Percentiles rank a stretch among this genome's conserved stretches.
These are phyloP conservation scores for Kwoniella bestiolae DNA, from an alignment of 768 basidiomycete genomes.

Conservation along the genomic window DNA sequence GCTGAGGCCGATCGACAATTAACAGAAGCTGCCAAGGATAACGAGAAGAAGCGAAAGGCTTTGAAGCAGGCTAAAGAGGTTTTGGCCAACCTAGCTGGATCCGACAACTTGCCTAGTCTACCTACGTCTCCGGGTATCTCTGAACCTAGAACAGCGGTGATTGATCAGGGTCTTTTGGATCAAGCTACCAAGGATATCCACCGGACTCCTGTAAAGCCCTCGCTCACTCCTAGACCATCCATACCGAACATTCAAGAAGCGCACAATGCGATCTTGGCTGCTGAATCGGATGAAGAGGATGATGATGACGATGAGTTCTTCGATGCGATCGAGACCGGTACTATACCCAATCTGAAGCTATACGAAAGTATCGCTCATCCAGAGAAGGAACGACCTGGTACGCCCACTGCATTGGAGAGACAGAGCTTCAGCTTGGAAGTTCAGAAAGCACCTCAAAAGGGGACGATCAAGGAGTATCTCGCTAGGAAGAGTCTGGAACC, in stretches of 20 bases:
- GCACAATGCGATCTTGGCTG: constrained; percentile 53
- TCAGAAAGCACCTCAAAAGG: constrained; percentile 6
- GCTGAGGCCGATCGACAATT: constrained; percentile 82
- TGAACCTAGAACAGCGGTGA: neutral
- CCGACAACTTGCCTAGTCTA: constrained; percentile 21
- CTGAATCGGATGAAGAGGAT: constrained; percentile 52
- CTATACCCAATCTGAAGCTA: constrained; percentile 74
- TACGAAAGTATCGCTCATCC: constrained; percentile 67
- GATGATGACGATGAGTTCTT: constrained; percentile 86
- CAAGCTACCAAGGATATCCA: neutral
- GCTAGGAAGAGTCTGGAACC: constrained; percentile 62
- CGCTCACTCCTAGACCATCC: constrained; percentile 23
- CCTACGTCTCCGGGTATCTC: constrained; percentile 39
- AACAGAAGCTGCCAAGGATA: constrained; percentile 61
- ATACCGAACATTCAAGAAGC: constrained; percentile 49
- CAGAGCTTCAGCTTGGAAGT: constrained; percentile 10
- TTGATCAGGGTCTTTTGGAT: constrained; percentile 11
- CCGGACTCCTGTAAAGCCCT: neutral
- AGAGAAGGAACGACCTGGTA: constrained; percentile 51
- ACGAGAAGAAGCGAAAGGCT: constrained; percentile 62
- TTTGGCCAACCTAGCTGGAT: constrained; percentile 61
- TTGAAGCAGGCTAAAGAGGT: constrained; percentile 49
- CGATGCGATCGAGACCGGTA: constrained; percentile 87
- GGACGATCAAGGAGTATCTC: constrained; percentile 55
- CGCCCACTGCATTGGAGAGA: constrained; percentile 20